Conservation (phyloP, 352 stramenopile species). For the Phytophthora pinifolia region DNA sequence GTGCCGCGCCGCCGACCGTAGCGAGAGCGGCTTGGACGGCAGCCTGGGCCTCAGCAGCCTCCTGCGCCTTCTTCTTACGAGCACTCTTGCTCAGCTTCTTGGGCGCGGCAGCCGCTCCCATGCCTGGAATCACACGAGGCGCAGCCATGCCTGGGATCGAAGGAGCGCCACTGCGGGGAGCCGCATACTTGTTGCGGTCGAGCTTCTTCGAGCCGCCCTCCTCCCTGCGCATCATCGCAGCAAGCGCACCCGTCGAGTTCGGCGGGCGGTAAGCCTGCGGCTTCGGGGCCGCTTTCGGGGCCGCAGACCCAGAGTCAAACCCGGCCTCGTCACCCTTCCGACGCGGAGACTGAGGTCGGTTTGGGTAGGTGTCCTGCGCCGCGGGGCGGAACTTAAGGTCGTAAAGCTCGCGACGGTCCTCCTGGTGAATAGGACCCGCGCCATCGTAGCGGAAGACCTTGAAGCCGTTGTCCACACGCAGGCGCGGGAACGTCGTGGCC, state of each 20-base stretch:
- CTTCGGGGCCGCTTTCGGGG: conserved; percentile 53
- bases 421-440: conserved; percentile 82
- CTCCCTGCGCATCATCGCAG: conserved; percentile 93
- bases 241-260: conserved; percentile 88
- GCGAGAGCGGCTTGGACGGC: conserved; percentile 63
- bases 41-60: conserved; percentile 64
- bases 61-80: conserved; percentile 85
- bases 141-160: conserved; percentile 52
- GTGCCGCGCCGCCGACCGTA: conserved; percentile 31
- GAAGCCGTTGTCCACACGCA: conserved; percentile 99
- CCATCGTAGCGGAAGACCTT: conserved; percentile 98
- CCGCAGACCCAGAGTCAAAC: conserved; percentile 40
- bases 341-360: conserved; percentile 83
- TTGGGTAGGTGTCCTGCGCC: conserved; percentile 76
- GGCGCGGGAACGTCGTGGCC: conserved; percentile 95
- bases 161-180: conserved; percentile 34
- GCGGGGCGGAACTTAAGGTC: conserved; percentile 88
- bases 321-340: conserved; percentile 56
- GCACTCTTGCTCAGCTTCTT: conserved; percentile 83
- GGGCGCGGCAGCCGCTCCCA: conserved; percentile 44
- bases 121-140: conserved; percentile 60
- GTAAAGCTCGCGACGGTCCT: conserved; percentile 82
- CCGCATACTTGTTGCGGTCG: conserved; percentile 83
- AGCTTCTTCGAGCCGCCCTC: conserved; percentile 80
- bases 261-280: conserved; percentile 86